Evolutionary conservation across 2,329 filamentous ascomycete genomes (phyloP).

Genomic region (Aphanoascus verrucosus): DNA sequence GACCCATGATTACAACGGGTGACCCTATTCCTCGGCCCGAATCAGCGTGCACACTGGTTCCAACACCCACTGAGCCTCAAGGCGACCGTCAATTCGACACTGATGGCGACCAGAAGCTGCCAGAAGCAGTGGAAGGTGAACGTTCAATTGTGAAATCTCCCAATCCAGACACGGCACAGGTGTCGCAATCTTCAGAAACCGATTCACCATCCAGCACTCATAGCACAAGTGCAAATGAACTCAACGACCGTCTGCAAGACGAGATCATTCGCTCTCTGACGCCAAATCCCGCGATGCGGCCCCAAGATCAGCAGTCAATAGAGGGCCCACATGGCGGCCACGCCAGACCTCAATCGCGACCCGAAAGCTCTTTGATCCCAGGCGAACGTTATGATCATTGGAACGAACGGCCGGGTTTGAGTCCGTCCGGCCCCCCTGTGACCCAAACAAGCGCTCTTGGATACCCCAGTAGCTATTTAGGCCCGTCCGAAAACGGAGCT

Average conservation of each 20-base stretch:
- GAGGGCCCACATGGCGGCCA: slow-evolving; percentile 11
- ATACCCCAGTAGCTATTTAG: background rate
- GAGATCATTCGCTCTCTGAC: slow-evolving; percentile 42
- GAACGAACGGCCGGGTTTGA: slow-evolving; percentile 17
- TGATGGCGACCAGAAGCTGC: background rate
- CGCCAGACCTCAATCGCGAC: slow-evolving; percentile 15
- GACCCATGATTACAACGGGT: slow-evolving; percentile 41
- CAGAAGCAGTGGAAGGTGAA: background rate
- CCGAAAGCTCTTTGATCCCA: slow-evolving; percentile 26
- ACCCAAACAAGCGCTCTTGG: background rate
- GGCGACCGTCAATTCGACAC: too few relatives aligned
- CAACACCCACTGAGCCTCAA: background rate
- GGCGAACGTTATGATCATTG: slow-evolving; percentile 32
- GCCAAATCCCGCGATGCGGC: slow-evolving; percentile 17
- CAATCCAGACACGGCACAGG: background rate
- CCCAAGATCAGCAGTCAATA: slow-evolving; percentile 3
- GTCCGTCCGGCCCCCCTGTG: background rate
- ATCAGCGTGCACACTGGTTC: background rate
- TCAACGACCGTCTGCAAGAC: slow-evolving; percentile 35
- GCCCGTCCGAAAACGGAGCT: background rate
- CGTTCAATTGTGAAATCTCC: too few relatives aligned
- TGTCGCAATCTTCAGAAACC: slow-evolving; percentile 21
- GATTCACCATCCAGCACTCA: slow-evolving; percentile 27
- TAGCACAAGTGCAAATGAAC: slow-evolving; percentile 24
- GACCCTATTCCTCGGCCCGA: slow-evolving; percentile 10